A percentile compares a stretch with the other conserved stretches of the same genome.
phyloP scores from a whole-genome alignment of 164 flowering plant species.

The Magnolia kwangsiensis region DNA sequence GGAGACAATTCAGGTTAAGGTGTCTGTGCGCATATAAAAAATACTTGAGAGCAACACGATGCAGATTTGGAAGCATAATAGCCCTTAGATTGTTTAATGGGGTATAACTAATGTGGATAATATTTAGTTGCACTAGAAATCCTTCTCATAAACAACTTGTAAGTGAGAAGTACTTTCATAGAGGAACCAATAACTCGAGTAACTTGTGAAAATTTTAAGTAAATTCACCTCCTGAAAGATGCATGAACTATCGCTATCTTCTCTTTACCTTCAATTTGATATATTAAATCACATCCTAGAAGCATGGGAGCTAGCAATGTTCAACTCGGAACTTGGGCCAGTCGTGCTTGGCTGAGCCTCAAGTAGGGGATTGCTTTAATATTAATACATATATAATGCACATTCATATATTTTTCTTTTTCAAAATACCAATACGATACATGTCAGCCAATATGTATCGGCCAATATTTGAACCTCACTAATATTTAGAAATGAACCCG shows the following conservation, averaged over 20 bases:
- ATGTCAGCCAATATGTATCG: too few relatives aligned
- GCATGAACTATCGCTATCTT: neutral
- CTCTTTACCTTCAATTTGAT: neutral
- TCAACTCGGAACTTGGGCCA: neutral
- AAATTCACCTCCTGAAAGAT: neutral
- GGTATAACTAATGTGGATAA: too few relatives aligned
- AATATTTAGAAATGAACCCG: too few relatives aligned
- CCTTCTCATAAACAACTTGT: neutral
- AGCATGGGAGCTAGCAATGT: neutral
- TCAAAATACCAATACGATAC: too few relatives aligned
- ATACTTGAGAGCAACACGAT: neutral
- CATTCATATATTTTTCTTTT: too few relatives aligned
- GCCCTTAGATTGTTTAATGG: neutral
- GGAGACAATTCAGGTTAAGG: neutral
- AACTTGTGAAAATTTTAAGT: neutral
- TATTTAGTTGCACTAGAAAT: too few relatives aligned
- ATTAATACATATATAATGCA: too few relatives aligned
- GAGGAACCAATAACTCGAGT: neutral
- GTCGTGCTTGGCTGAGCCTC: neutral
- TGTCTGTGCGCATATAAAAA: neutral
- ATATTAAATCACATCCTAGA: neutral
- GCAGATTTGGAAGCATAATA: neutral
- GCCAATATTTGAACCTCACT: too few relatives aligned
- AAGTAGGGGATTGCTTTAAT: too few relatives aligned
- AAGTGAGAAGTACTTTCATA: neutral